These are phyloP conservation scores for Fusarium vanettenii DNA, from an alignment of 2,329 filamentous ascomycete species.

Conservation along the genomic window DNA sequence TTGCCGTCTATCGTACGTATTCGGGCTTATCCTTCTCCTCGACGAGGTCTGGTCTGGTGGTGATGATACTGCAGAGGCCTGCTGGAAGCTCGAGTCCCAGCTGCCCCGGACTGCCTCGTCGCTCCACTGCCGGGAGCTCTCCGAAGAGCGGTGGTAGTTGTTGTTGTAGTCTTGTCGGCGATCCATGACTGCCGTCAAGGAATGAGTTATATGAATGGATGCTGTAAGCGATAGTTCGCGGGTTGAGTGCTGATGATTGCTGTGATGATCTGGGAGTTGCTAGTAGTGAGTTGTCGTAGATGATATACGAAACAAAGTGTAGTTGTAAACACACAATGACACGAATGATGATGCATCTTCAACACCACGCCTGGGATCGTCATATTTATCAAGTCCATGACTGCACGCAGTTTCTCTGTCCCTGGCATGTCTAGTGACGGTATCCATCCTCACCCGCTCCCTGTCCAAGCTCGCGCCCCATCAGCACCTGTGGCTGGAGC, in stretches of 20 bases:
- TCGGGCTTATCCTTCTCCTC: conserved; percentile 24
- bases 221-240: background rate
- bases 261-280: background rate
- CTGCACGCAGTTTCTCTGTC: conserved; percentile 1
- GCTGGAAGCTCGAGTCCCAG: conserved; percentile 40
- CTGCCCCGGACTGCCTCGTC: conserved; percentile 43
- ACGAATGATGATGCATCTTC: conserved; percentile 7
- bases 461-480: conserved; percentile 24
- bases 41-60: conserved; percentile 34
- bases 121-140: conserved; percentile 44
- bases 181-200: conserved; percentile 32
- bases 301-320: background rate
- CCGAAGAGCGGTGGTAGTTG: conserved; percentile 22
- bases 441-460: background rate
- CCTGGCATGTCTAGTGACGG: conserved; percentile 35
- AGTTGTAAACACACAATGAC: conserved; percentile 1
- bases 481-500: conserved; percentile 40
- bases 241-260: conserved; percentile 16
- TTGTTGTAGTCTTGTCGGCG: conserved; percentile 28
- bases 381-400: conserved; percentile 24
- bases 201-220: conserved; percentile 15
- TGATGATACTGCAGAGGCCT: conserved; percentile 32
- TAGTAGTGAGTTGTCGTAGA: background rate
- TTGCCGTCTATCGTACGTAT: conserved; percentile 32
- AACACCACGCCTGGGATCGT: conserved; percentile 3